A percentile compares a stretch with the other conserved stretches of the same genome.
Conservation (phyloP, 768 basidiomycete genomes). For the Neoboletus magnificus region DNA sequence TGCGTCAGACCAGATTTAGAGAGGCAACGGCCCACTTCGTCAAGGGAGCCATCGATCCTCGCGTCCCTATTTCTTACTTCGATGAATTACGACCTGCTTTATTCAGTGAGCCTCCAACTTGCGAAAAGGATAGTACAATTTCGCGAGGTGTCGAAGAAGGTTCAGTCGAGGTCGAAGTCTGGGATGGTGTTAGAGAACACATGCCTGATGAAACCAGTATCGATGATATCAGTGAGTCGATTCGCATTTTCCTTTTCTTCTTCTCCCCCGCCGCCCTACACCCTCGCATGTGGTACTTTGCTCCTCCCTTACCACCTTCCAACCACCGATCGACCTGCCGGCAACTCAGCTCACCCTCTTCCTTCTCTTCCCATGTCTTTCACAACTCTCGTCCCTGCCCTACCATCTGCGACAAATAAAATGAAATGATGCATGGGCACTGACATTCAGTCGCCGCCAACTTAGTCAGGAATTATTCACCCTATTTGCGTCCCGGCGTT, state of each 20-base stretch:
- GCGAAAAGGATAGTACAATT: background rate
- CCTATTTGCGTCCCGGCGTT: conserved; percentile 55
- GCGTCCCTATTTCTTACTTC: conserved; percentile 77
- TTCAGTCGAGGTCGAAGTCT: conserved; percentile 63
- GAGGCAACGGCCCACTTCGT: conserved; percentile 78
- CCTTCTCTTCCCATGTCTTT: conserved; percentile 21
- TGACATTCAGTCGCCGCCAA: conserved; percentile 80
- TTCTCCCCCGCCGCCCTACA: conserved; percentile 21
- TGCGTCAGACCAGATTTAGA: conserved; percentile 77
- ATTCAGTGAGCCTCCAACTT: conserved; percentile 33
- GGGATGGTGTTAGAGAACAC: conserved; percentile 68
- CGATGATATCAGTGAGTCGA: conserved; percentile 81
- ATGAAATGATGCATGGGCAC: conserved; percentile 45
- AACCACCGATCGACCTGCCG: conserved; percentile 25
- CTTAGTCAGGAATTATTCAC: conserved; percentile 91
- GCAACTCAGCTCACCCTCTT: conserved; percentile 25
- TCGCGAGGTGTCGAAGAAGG: conserved; percentile 7
- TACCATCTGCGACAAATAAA: conserved; percentile 21
- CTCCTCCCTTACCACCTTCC: conserved; percentile 25
- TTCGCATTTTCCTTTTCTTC: conserved; percentile 19
- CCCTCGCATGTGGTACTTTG: conserved; percentile 15
- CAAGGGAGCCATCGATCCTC: conserved; percentile 79
- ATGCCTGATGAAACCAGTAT: conserved; percentile 68
- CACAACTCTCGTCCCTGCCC: conserved; percentile 34
- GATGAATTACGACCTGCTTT: conserved; percentile 69